Percentiles rank a stretch among this genome's conserved stretches.
phyloP scores from a whole-genome alignment of 2,329 filamentous ascomycete genomes.

The Microdochium paspali region DNA sequence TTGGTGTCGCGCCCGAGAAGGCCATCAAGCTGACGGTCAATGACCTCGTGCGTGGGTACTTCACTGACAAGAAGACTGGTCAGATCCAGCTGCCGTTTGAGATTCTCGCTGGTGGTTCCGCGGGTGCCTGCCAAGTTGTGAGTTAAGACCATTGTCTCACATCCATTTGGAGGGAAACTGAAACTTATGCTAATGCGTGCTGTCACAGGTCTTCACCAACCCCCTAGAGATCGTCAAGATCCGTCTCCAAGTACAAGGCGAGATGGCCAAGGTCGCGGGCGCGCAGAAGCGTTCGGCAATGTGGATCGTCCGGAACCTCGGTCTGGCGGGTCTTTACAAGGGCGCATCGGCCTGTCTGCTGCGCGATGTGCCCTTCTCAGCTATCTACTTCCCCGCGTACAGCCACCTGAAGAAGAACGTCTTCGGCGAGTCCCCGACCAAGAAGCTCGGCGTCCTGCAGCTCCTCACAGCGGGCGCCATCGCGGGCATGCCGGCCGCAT shows the following conservation, averaged over 20 bases:
- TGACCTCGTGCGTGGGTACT: constrained; percentile 72
- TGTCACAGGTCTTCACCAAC: constrained; percentile 81
- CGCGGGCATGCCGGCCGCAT: constrained; percentile 82
- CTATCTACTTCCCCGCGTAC: constrained; percentile 98
- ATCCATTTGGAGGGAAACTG: no score
- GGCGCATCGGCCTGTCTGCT: constrained; percentile 89
- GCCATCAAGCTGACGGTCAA: constrained; percentile 99
- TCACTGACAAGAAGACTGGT: constrained; percentile 65
- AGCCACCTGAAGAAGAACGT: constrained; percentile 87
- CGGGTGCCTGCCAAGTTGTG: constrained; percentile 93
- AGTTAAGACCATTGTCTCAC: constrained; percentile 35
- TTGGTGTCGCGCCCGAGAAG: constrained; percentile 98
- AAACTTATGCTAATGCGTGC: background rate
- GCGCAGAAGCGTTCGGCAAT: constrained; percentile 84
- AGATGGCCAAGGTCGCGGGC: constrained; percentile 78
- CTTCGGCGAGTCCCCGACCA: constrained; percentile 80
- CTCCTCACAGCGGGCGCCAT: constrained; percentile 92
- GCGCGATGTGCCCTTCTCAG: constrained; percentile 94
- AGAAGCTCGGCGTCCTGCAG: constrained; percentile 84
- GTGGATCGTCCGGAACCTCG: constrained; percentile 95
- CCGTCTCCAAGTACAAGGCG: constrained; percentile 91
- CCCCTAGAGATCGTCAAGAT: constrained; percentile 99
- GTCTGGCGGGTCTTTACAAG: constrained; percentile 92
- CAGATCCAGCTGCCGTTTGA: constrained; percentile 64
- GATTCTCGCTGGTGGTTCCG: constrained; percentile 77